Evolutionary conservation across 2,329 filamentous ascomycete species (phyloP).

Genomic region (Lizonia empirigonia): DNA sequence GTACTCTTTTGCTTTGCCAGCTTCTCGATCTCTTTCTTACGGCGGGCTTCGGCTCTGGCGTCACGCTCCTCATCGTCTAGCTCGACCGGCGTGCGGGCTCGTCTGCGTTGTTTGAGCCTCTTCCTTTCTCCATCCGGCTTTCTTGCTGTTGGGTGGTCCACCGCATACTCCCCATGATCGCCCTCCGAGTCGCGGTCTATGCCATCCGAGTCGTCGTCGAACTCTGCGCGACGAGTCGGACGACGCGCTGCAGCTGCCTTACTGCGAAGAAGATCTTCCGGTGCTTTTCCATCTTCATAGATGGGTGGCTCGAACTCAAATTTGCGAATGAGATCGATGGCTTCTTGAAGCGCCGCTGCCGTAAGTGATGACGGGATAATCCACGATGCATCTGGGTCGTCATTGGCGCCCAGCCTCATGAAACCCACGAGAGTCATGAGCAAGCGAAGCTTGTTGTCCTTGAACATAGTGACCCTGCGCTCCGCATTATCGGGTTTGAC

Average conservation of each 20-base stretch:
- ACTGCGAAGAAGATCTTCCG: slow-evolving; percentile 79
- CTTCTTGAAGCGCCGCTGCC: slow-evolving; percentile 69
- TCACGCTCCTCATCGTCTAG: slow-evolving; percentile 66
- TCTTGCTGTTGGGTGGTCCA: slow-evolving; percentile 68
- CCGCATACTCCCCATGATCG: slow-evolving; percentile 67
- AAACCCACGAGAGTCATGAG: slow-evolving; percentile 79
- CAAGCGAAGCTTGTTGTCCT: slow-evolving; percentile 84
- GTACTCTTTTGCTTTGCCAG: slow-evolving; percentile 81
- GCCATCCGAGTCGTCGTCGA: slow-evolving; percentile 73
- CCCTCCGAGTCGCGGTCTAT: slow-evolving; percentile 61
- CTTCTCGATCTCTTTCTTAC: slow-evolving; percentile 76
- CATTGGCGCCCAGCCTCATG: slow-evolving; percentile 67
- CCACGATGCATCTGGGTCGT: slow-evolving; percentile 79
- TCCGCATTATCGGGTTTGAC: slow-evolving; percentile 66
- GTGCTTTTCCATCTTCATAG: slow-evolving; percentile 75
- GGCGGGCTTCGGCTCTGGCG: slow-evolving; percentile 65
- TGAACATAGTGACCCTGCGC: slow-evolving; percentile 78
- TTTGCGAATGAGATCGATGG: slow-evolving; percentile 73
- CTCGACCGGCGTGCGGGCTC: slow-evolving; percentile 60
- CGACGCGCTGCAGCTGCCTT: slow-evolving; percentile 60
- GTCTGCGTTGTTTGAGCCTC: slow-evolving; percentile 63
- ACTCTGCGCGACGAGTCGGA: slow-evolving; percentile 59
- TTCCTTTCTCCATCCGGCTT: slow-evolving; percentile 60
- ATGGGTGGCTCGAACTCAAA: slow-evolving; percentile 78
- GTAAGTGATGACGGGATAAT: slow-evolving; percentile 70